Evolutionary conservation across 2,329 filamentous ascomycete species (phyloP), one percentile per base, ranked within the genome.

Genomic region (Colletotrichum plurivorum): DNA sequence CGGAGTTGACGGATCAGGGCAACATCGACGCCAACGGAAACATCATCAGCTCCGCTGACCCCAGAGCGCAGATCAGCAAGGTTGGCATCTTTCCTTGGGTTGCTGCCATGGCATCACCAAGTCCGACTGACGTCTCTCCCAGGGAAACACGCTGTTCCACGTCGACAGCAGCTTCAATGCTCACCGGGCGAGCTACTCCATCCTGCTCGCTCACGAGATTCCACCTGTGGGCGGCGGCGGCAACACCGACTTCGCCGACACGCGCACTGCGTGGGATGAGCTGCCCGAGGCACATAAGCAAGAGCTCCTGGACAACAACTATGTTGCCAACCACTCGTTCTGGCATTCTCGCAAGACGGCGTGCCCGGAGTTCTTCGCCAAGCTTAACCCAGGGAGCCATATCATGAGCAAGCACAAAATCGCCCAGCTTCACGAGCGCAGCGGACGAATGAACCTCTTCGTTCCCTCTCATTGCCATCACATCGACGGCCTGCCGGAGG

Each of bases 131-230:
- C 73, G 76, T 60, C 53, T 67, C n/a, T 73, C 73, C 25, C 62
- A 75, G 74, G 85, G 83, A 41, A 88, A 89, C 73, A 76, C 75
- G 2, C 78, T 88, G 13, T 89, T 86, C 76, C 87, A 89, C 69
- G 83, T 83, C 13, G 87, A 89, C 75, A 86, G 83, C 18, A 84
- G 82, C 22, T 89, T 87, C 78, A 88, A 89, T 72, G 84, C 86
- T 8, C 84, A 84, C 3, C 82, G 87, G 25, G 84, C 86, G 0
- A 82, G 81, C 2, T 87, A 84, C 76, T 88, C 84, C 8, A 78
- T 89, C 12, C 80, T 89, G 0, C 80, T 82, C 5, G 86, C 87
- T 4, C 81, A 83, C 31, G 76, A 80, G 64, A 79, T 89, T 8
- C 87, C 87, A 0, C 86, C 86, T 0, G 53, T 75, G 0, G 80